Conservation (phyloP, 257 asterid genomes). For the Capsicum rhomboideum region DNA sequence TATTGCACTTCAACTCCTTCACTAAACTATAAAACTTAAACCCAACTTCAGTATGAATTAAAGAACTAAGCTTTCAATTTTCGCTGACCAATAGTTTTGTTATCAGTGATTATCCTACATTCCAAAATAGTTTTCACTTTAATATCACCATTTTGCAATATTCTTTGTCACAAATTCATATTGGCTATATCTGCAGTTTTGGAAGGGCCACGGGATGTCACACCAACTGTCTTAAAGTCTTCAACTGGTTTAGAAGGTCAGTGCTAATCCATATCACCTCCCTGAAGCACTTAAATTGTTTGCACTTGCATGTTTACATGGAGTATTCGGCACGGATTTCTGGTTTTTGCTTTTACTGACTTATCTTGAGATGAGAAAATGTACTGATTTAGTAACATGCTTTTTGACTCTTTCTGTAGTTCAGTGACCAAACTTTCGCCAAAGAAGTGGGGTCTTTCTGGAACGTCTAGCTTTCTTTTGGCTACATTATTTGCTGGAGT, state of each 20-base stretch:
- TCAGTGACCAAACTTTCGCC: conserved; percentile 89
- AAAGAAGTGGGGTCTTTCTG: conserved; percentile 94
- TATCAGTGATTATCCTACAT: neutral
- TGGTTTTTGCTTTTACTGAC: neutral
- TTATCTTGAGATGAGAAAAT: neutral
- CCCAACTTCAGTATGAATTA: neutral
- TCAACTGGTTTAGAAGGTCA: conserved; percentile 76
- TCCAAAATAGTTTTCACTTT: neutral
- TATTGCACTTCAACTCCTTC: neutral
- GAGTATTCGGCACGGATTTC: neutral
- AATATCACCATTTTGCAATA: neutral
- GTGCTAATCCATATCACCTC: neutral
- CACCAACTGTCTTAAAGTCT: conserved; percentile 70
- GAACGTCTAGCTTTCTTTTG: conserved; percentile 63
- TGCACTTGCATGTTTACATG: neutral
- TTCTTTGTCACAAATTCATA: neutral
- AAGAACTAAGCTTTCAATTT: neutral
- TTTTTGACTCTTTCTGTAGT: conserved; percentile 7
- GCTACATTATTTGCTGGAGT: conserved; percentile 55
- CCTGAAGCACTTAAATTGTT: neutral
- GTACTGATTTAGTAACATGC: neutral
- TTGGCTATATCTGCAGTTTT: conserved; percentile 47
- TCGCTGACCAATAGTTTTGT: neutral
- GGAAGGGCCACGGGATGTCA: conserved; percentile 83
- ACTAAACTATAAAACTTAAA: neutral